Percentiles rank a stretch among this genome's conserved stretches.
Evolutionary conservation across 495 filamentous ascomycete species (phyloP).

Genomic region (Aspergillus campestris): DNA sequence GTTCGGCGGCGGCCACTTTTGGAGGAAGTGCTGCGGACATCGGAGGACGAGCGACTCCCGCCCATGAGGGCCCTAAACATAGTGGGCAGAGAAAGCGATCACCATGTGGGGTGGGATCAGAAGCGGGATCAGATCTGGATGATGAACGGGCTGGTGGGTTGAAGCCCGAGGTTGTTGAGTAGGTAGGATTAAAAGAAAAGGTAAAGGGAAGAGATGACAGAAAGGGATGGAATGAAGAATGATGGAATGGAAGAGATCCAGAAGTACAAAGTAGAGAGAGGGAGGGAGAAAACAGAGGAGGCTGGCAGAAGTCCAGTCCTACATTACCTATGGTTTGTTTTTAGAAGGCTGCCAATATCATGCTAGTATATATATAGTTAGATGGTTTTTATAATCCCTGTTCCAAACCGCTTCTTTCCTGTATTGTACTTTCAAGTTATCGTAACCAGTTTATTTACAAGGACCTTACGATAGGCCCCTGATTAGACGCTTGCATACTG

Average conservation of each 20-base stretch:
- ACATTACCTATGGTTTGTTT: no score
- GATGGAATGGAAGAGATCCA: conserved; percentile 1
- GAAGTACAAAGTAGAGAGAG: not conserved
- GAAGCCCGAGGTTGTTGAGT: conserved; percentile 1
- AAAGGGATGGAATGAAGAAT: conserved; percentile 5
- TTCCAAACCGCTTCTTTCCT: no score
- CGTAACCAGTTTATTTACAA: no score
- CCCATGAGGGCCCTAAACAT: conserved; percentile 42
- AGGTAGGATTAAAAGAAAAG: not conserved
- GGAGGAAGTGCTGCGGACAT: conserved; percentile 29
- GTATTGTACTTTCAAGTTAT: no score
- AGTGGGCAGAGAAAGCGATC: conserved; percentile 23
- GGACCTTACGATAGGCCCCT: no score
- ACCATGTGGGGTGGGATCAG: not conserved
- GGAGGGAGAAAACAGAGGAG: not conserved
- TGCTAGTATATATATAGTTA: no score
- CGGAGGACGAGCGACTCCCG: conserved; percentile 34
- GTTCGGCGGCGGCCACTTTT: conserved; percentile 27
- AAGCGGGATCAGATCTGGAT: conserved; percentile 4
- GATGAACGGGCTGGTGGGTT: no score
- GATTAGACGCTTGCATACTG: no score
- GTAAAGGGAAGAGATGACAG: not conserved
- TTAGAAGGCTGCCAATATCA: no score
- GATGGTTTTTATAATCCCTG: no score
- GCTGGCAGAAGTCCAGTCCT: not conserved